Base-by-base conservation (phyloP, 2,329 filamentous ascomycete genomes). In the Cladosporium velox region DNA sequence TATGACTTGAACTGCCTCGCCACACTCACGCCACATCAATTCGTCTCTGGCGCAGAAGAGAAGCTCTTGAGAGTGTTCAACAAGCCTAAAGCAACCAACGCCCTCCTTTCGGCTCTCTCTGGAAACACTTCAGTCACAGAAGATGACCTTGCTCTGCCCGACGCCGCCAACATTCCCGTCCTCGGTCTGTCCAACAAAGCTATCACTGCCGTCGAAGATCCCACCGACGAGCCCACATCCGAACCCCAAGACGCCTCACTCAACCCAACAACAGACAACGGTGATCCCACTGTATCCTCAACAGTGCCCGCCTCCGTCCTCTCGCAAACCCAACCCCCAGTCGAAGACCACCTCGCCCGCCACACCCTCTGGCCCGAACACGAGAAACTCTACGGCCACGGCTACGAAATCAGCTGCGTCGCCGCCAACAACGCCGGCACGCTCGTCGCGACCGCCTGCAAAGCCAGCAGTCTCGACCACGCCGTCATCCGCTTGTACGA, bases 1-100 rank as follows among this genome's bases (percentile, higher is more conserved):
- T 99, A 99, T 77, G 94, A 99, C 77, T 85, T 99, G 64, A 99
- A 98, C 81, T 98, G 95, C 77, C 89, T 98, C 69, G 91, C 93
- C 74, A 86, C 88, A 0, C 83, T 97, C 5, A 88, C 87, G 8
- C 79, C 86, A 8, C 85, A 87, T 8, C 90, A 90, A 71, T 99
- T 99, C 75, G 90, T 98, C 26, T 96, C 93, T 2, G 95, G 95
- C 7, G 95, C 95, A 3, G 95, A 99, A 71, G 95, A 99, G 82
- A 99, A 99, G 79, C 87, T 99, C n/a, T 87, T 99, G 77, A 90
- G 95, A 28, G 94, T 99, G 1, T 99, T 99, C 78, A 89, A 91
- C 74, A 89, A 97, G 79, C 95, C 95, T 6, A 91, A 88, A 75
- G 90, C 90, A 10, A 64, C 61, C 24, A 51, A 64, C 15, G 12